These are phyloP conservation scores for Nitzschia sp. DNA, from an alignment of 108 stramenopile species.

Conservation along the genomic window DNA sequence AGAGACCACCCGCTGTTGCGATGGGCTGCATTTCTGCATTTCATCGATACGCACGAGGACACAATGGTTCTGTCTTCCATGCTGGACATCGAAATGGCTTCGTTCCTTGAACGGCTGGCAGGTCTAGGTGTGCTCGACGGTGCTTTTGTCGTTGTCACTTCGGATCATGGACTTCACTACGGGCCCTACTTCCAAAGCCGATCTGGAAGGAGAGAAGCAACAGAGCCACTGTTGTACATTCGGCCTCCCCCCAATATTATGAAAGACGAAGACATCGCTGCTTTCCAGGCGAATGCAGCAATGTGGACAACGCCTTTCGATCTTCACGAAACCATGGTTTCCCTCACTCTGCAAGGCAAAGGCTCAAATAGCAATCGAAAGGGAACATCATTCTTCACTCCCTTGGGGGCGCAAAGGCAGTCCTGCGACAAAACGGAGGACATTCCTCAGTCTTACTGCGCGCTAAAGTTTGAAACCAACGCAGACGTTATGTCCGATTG, in stretches of 20 bases:
- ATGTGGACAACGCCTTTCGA: slow-evolving; percentile 52
- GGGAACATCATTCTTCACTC: neutral
- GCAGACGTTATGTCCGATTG: neutral
- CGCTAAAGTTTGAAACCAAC: neutral
- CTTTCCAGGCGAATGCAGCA: slow-evolving; percentile 22
- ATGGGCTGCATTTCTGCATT: slow-evolving; percentile 59
- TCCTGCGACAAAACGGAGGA: slow-evolving; percentile 6
- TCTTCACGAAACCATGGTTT: slow-evolving; percentile 41
- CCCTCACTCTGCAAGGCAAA: slow-evolving; percentile 10
- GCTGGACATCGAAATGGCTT: slow-evolving; percentile 40
- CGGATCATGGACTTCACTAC: slow-evolving; percentile 67
- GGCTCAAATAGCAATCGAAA: neutral
- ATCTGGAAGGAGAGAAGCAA: slow-evolving; percentile 40
- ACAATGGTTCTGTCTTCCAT: slow-evolving; percentile 35
- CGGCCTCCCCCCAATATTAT: slow-evolving; percentile 21
- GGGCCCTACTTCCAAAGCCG: slow-evolving; percentile 41
- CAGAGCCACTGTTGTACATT: slow-evolving; percentile 42
- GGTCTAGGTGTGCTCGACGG: slow-evolving; percentile 13
- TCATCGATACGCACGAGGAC: slow-evolving; percentile 62
- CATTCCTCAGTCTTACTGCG: slow-evolving; percentile 13
- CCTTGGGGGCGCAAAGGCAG: neutral
- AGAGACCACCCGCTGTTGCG: slow-evolving; percentile 6
- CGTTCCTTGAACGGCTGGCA: slow-evolving; percentile 4
- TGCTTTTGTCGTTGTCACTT: slow-evolving; percentile 44
- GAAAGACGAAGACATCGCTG: neutral